phyloP scores from a whole-genome alignment of 1,284 basidiomycete genomes.

The Lignosus rhinocerotis region DNA sequence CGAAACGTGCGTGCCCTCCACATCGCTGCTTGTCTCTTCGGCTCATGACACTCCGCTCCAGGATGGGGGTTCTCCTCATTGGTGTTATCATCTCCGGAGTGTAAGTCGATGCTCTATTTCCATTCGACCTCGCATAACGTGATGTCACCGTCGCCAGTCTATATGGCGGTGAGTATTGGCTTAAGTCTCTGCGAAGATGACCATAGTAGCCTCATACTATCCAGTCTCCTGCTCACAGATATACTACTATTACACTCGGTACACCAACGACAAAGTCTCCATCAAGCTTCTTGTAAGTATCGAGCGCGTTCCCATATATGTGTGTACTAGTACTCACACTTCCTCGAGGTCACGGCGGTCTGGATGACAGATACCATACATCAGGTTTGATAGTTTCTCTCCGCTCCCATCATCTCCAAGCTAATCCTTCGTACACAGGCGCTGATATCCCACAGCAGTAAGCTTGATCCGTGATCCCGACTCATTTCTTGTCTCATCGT shows the following conservation, averaged over 20 bases:
- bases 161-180: constrained; percentile 47
- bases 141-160: constrained; percentile 28
- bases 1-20: constrained; percentile 15
- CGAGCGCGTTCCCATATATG: not conserved
- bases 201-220: not conserved
- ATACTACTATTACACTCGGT: constrained; percentile 54
- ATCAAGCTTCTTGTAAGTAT: constrained; percentile 47
- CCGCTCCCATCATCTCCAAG: not conserved
- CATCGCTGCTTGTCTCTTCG: not conserved
- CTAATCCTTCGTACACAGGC: constrained; percentile 32
- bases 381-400: not conserved
- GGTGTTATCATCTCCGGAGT: constrained; percentile 49
- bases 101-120: constrained; percentile 34
- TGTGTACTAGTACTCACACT: not conserved
- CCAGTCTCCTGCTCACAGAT: constrained; percentile 57
- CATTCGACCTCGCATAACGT: not conserved
- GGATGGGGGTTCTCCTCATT: constrained; percentile 50
- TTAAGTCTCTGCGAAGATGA: not conserved
- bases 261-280: constrained; percentile 52
- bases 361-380: constrained; percentile 53
- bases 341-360: constrained; percentile 39
- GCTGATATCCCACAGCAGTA: constrained; percentile 55
- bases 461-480: constrained; percentile 10
- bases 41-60: not conserved
- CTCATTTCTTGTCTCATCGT: not conserved